phyloP scores from a whole-genome alignment of 2,329 filamentous ascomycete genomes.

The Periglandula ipomoeae region DNA sequence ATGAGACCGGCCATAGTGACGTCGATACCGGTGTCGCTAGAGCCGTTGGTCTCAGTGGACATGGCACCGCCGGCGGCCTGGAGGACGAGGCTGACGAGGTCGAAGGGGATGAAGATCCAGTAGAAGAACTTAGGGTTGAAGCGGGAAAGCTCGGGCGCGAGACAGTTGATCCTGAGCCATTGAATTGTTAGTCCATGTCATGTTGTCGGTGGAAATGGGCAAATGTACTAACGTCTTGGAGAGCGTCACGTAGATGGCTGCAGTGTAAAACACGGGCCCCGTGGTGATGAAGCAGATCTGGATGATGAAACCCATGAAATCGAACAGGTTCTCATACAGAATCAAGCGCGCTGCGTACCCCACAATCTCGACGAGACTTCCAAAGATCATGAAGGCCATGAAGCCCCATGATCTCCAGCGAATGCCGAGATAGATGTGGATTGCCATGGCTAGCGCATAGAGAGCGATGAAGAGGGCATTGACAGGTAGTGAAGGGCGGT shows the following conservation, averaged over 20 bases:
- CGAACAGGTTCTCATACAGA: constrained; percentile 47
- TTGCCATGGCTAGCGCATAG: constrained; percentile 35
- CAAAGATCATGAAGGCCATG: constrained; percentile 39
- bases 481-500: constrained; percentile 34
- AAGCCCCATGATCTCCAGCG: constrained; percentile 34
- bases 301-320: constrained; percentile 49
- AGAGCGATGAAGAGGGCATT: constrained; percentile 33
- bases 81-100: constrained; percentile 43
- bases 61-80: constrained; percentile 48
- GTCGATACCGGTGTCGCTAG: constrained; percentile 31
- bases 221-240: constrained; percentile 23
- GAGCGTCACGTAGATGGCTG: constrained; percentile 56
- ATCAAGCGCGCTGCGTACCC: constrained; percentile 53
- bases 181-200: too few relatives aligned
- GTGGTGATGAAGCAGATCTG: constrained; percentile 44
- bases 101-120: constrained; percentile 42
- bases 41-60: constrained; percentile 33
- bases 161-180: constrained; percentile 25
- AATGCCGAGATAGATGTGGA: constrained; percentile 32
- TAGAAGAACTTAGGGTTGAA: constrained; percentile 31
- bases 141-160: constrained; percentile 29
- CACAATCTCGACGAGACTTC: constrained; percentile 48
- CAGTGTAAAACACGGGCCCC: constrained; percentile 36
- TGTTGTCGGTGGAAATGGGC: neutral
- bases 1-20: constrained; percentile 40